A percentile compares a stretch with the other conserved stretches of the same genome.
These are phyloP conservation scores for Vitis rotundifolia DNA, from an alignment of 164 flowering plant species.

Conservation along the genomic window DNA sequence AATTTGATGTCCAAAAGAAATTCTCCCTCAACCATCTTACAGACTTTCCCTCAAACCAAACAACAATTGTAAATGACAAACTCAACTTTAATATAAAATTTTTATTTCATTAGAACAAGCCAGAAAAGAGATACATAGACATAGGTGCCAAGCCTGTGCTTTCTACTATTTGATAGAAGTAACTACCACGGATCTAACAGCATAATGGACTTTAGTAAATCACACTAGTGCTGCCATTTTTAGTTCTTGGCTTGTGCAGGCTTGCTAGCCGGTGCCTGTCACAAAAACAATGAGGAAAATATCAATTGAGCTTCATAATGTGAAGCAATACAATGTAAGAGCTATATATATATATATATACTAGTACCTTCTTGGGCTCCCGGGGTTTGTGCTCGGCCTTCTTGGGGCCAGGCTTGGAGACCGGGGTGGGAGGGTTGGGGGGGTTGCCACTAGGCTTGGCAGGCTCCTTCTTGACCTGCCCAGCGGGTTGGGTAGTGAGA, in stretches of 20 bases:
- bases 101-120: conserved; percentile 15
- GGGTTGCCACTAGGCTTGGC: conserved; percentile 16
- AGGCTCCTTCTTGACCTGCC: conserved; percentile 32
- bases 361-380: conserved; percentile 32
- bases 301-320: not conserved
- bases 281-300: not conserved
- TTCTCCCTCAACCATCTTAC: too few relatives aligned
- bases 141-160: not conserved
- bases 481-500: conserved; percentile 19
- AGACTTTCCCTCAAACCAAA: too few relatives aligned
- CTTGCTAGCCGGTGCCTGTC: conserved; percentile 19
- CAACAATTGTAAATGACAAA: not conserved
- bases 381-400: conserved; percentile 33
- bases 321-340: not conserved
- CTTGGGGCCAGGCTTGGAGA: conserved; percentile 32
- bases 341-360: conserved; percentile 15
- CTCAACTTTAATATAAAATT: not conserved
- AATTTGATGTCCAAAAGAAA: too few relatives aligned
- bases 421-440: conserved; percentile 23
- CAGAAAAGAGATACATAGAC: conserved; percentile 11
- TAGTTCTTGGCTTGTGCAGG: conserved; percentile 28
- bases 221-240: not conserved
- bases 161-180: too few relatives aligned
- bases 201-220: not conserved
- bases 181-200: too few relatives aligned